Evolutionary conservation across 2,329 filamentous ascomycete species (phyloP).

Genomic region (Fusarium multiceps): DNA sequence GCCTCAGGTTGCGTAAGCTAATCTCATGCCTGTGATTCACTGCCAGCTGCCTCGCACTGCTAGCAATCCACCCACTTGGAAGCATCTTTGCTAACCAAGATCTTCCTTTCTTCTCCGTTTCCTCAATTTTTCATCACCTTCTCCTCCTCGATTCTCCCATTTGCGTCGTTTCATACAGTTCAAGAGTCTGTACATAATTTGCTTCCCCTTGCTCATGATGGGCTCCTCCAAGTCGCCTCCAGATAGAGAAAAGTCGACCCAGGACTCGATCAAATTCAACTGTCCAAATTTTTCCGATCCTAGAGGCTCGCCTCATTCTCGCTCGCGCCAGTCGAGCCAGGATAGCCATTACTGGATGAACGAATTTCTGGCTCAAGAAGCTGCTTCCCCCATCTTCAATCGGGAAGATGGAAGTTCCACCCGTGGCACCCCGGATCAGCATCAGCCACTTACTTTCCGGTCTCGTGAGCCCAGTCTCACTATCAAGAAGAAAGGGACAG

Average conservation of each 20-base stretch:
- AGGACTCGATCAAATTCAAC: background rate
- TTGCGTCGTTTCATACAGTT: background rate
- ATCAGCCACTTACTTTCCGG: background rate
- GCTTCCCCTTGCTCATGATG: background rate
- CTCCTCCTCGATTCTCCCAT: rapidly evolving
- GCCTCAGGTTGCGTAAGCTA: background rate
- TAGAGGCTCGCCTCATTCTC: background rate
- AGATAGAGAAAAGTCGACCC: background rate
- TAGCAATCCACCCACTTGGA: background rate
- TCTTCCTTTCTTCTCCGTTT: rapidly evolving
- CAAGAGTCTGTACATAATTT: no score
- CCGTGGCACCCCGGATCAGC: background rate
- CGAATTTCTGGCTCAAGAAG: background rate
- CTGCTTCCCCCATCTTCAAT: background rate
- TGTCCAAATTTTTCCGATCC: background rate
- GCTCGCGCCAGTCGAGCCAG: background rate
- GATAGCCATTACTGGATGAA: background rate
- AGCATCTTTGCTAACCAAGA: background rate
- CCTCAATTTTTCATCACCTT: rapidly evolving
- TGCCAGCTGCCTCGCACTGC: constrained; percentile 16
- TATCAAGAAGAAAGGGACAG: background rate
- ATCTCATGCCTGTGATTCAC: background rate
- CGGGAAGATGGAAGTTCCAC: no score
- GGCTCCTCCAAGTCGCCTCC: background rate
- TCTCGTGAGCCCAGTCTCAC: background rate